phyloP scores from a whole-genome alignment of 805 yeast genomes.

The Candida ipomoeae region DNA sequence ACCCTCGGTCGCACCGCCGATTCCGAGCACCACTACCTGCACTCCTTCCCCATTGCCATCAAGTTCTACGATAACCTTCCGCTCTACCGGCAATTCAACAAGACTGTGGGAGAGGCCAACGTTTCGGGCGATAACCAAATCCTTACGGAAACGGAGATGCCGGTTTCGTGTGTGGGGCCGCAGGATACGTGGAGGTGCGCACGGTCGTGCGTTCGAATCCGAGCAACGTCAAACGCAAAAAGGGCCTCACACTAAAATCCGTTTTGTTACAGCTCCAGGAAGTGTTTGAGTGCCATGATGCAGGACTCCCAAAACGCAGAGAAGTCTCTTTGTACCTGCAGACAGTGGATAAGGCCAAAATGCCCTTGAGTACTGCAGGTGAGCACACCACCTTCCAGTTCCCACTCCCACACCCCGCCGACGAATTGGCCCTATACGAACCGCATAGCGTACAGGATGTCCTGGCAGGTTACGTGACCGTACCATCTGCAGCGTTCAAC shows the following conservation, averaged over 20 bases:
- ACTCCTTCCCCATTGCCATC: constrained; percentile 48
- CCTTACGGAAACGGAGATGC: constrained; percentile 42
- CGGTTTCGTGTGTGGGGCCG: constrained; percentile 56
- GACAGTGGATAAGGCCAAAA: constrained; percentile 22
- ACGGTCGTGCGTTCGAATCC: constrained; percentile 41
- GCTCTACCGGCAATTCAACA: constrained; percentile 50
- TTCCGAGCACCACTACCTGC: constrained; percentile 29
- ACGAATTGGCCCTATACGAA: constrained; percentile 27
- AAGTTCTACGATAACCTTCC: constrained; percentile 58
- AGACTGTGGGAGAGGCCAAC: constrained; percentile 42
- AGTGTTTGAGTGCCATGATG: constrained; percentile 49
- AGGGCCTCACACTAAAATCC: constrained; percentile 38
- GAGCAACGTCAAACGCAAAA: constrained; percentile 25
- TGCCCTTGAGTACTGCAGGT: constrained; percentile 26
- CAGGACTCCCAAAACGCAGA: constrained; percentile 45
- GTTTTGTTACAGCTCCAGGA: constrained; percentile 50
- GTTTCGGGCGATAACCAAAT: constrained; percentile 48
- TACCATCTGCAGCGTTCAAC: constrained; percentile 17
- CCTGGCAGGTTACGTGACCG: constrained; percentile 8
- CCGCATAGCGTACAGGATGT: background rate
- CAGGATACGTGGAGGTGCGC: constrained; percentile 43
- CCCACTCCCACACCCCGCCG: constrained; percentile 34
- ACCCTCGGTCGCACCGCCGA: constrained; percentile 28
- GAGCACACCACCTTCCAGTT: constrained; percentile 22
- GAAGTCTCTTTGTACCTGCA: constrained; percentile 39